Conservation (phyloP, 176 grass and related monocot genomes). For the Carex littledalei region DNA sequence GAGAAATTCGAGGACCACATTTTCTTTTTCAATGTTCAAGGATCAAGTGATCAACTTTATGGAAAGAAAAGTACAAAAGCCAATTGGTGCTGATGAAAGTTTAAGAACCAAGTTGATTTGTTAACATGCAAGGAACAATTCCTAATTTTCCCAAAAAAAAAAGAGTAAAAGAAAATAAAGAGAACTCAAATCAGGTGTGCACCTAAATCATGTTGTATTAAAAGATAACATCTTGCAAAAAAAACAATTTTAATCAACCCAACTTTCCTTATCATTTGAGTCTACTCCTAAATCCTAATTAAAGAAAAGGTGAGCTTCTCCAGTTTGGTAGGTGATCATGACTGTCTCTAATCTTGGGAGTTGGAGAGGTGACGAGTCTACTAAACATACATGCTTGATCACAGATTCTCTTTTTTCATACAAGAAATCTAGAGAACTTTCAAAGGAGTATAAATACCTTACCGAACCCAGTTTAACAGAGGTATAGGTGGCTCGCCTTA, state of each 20-base stretch:
- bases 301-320: too few relatives aligned
- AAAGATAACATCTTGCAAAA: not conserved
- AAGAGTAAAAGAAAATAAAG: not conserved
- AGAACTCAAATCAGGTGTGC: not conserved
- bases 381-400: not conserved
- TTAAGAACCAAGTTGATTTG: not conserved
- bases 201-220: not conserved
- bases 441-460: constrained; percentile 42
- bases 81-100: not conserved
- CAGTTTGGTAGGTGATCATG: not conserved
- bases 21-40: not conserved
- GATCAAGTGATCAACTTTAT: not conserved
- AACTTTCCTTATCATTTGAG: not conserved
- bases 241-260: not conserved
- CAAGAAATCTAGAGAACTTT: not conserved
- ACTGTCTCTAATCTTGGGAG: not conserved
- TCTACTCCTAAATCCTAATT: not conserved
- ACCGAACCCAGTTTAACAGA: constrained; percentile 82
- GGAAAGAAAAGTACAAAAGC: not conserved
- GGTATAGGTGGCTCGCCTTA: constrained; percentile 90
- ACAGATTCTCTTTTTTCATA: not conserved
- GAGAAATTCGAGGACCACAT: not conserved
- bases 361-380: not conserved
- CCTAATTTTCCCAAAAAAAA: not conserved
- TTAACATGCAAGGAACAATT: not conserved